A percentile compares a stretch with the other conserved stretches of the same genome.
Evolutionary conservation across 345 rosid genomes (phyloP).

Genomic region (Microthlaspi erraticum): DNA sequence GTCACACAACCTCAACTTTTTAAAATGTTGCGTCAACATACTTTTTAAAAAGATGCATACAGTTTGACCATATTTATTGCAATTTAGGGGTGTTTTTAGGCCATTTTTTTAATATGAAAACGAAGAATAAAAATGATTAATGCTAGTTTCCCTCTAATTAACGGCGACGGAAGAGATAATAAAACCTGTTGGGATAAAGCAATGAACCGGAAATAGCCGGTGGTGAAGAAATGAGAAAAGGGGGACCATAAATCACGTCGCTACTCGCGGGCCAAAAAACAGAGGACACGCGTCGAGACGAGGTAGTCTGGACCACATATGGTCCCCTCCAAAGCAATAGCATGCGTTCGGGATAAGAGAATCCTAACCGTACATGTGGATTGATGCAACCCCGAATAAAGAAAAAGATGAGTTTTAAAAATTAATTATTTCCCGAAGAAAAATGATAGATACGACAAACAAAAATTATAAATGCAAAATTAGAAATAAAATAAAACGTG

Average conservation of each 20-base stretch:
- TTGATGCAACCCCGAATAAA: slow-evolving; percentile 31
- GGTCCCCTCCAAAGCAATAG: slow-evolving; percentile 52
- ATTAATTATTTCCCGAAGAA: background rate
- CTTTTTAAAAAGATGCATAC: no score
- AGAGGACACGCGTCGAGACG: slow-evolving; percentile 53
- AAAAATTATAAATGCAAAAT: background rate
- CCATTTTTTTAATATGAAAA: no score
- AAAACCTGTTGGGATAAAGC: slow-evolving; percentile 24
- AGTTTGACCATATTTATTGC: no score
- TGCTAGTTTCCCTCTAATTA: background rate
- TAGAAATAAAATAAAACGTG: slow-evolving; percentile 32
- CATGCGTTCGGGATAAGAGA: slow-evolving; percentile 51
- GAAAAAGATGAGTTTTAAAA: background rate
- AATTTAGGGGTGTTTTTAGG: no score
- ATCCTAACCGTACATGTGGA: slow-evolving; percentile 64
- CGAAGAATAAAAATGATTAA: no score
- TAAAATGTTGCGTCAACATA: no score
- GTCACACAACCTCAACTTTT: background rate
- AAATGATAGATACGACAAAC: slow-evolving; percentile 37
- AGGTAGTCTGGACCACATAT: slow-evolving; percentile 56
- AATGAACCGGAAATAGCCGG: slow-evolving; percentile 36
- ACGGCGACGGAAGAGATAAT: slow-evolving; percentile 6
- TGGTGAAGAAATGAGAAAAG: background rate
- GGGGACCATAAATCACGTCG: slow-evolving; percentile 63
- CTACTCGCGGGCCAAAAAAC: slow-evolving; percentile 52